phyloP scores from a whole-genome alignment of 257 asterid species.

The Solanum peruvianum region DNA sequence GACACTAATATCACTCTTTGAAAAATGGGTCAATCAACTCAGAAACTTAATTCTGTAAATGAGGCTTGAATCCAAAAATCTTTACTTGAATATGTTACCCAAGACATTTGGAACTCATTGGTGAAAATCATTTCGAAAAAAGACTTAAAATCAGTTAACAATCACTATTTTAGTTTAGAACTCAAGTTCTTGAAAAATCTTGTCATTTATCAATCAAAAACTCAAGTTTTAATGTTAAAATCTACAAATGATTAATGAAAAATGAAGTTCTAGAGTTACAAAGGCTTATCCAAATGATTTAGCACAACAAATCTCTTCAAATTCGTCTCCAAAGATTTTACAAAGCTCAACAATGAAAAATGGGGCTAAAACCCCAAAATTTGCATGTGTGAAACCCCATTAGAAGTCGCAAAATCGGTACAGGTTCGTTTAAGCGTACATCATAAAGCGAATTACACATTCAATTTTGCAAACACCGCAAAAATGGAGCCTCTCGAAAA shows the following conservation, averaged over 20 bases:
- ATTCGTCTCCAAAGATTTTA: not conserved
- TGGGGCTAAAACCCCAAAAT: not conserved
- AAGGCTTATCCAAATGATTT: not conserved
- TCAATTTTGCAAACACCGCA: not conserved
- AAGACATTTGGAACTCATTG: not conserved
- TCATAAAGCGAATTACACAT: not conserved
- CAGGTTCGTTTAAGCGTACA: not conserved
- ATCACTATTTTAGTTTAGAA: not conserved
- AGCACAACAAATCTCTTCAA: not conserved
- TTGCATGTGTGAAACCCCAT: not conserved
- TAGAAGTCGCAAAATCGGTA: not conserved
- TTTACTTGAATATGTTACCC: not conserved
- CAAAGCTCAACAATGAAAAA: not conserved
- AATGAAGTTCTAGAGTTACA: not conserved
- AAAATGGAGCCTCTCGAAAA: not conserved
- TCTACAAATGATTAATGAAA: not conserved
- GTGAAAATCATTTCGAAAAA: not conserved
- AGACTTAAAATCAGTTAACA: not conserved
- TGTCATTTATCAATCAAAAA: not conserved
- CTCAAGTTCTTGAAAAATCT: not conserved
- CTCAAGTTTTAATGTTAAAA: not conserved
- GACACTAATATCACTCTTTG: not conserved
- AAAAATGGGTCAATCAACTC: not conserved
- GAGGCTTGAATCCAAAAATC: not conserved
- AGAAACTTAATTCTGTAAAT: accelerated